Evolutionary conservation across 108 stramenopile species (phyloP).

Genomic region (Nannochloropsis oceanica): DNA sequence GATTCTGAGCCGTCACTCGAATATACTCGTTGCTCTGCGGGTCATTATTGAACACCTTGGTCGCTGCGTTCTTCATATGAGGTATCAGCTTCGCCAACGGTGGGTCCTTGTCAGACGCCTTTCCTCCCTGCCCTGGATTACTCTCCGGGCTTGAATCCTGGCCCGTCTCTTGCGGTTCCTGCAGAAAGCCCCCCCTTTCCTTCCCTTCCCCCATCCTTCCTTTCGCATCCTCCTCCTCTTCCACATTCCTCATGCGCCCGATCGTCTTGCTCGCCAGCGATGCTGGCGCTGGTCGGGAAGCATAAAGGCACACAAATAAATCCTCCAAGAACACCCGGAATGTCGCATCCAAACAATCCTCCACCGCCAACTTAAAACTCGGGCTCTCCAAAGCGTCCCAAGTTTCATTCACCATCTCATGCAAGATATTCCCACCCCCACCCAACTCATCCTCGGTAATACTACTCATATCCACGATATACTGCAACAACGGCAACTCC

Average conservation of each 20-base stretch:
- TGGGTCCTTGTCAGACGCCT: not conserved
- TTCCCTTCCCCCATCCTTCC: not conserved
- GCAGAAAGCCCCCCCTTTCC: not conserved
- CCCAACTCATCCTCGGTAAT: not conserved
- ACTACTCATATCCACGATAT: not conserved
- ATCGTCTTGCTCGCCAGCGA: not conserved
- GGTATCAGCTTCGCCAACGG: not conserved
- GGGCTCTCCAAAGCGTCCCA: slow-evolving; percentile 22
- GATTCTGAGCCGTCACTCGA: not conserved
- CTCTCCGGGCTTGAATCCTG: not conserved
- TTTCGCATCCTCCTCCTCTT: not conserved
- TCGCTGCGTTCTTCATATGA: not conserved
- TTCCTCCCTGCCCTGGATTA: not conserved
- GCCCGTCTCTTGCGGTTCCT: not conserved
- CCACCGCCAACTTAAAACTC: slow-evolving; percentile 5
- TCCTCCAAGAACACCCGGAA: not conserved
- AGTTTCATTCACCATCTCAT: slow-evolving; percentile 16
- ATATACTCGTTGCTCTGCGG: not conserved
- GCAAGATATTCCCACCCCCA: not conserved
- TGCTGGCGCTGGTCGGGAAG: not conserved
- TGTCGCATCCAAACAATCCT: slow-evolving; percentile 1
- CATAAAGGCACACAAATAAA: not conserved
- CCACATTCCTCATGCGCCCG: not conserved
- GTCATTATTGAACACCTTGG: not conserved
- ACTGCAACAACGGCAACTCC: not conserved